A percentile compares a stretch with the other conserved stretches of the same genome.
phyloP scores from a whole-genome alignment of 2,329 filamentous ascomycete species.

The Fusarium paranaense region DNA sequence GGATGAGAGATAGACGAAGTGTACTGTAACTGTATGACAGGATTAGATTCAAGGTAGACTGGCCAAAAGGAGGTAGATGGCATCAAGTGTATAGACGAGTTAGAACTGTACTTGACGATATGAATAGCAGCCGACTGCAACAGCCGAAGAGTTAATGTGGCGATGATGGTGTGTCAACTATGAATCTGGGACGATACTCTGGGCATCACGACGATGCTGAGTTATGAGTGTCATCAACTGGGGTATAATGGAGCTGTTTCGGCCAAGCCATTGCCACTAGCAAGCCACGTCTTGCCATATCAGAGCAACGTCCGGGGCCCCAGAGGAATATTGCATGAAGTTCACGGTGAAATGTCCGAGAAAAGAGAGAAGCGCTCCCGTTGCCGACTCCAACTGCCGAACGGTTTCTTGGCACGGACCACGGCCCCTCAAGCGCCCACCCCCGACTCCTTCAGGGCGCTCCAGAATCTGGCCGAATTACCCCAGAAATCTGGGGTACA shows the following conservation, averaged over 20 bases:
- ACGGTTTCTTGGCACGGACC: slow-evolving; percentile 36
- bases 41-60: neutral
- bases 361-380: neutral
- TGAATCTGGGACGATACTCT: neutral
- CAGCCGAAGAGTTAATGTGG: slow-evolving; percentile 19
- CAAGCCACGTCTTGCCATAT: slow-evolving; percentile 1
- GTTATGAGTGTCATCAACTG: neutral
- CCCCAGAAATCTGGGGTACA: slow-evolving; percentile 35
- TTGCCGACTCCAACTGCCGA: slow-evolving; percentile 46
- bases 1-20: slow-evolving; percentile 12
- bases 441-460: slow-evolving; percentile 14
- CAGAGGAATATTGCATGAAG: neutral
- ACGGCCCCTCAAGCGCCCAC: slow-evolving; percentile 18
- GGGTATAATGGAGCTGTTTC: neutral
- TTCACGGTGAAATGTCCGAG: slow-evolving; percentile 4
- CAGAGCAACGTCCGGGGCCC: neutral
- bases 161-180: neutral
- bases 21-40: slow-evolving; percentile 2
- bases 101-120: neutral
- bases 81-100: neutral
- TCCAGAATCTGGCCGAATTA: slow-evolving; percentile 10
- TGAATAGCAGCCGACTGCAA: slow-evolving; percentile 19
- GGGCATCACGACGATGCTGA: neutral
- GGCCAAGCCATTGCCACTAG: neutral
- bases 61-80: neutral